A percentile compares a stretch with the other conserved stretches of the same genome.
These are phyloP conservation scores for Suhomyces canberraensis DNA, from an alignment of 805 yeast species.

Conservation along the genomic window DNA sequence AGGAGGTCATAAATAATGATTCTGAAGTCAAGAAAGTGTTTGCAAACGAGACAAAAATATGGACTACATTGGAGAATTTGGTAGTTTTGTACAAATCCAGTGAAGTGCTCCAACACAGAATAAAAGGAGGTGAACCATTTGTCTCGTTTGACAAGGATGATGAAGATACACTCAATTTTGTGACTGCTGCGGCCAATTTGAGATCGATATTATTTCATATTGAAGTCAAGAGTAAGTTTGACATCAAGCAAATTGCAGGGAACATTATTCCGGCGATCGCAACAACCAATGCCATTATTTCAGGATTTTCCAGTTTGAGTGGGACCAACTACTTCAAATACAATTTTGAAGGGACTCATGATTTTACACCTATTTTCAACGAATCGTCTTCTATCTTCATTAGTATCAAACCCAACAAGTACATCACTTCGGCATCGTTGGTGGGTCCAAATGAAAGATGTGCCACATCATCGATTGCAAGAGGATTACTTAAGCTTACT, in stretches of 20 bases:
- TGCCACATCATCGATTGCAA: constrained; percentile 51
- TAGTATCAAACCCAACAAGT: constrained; percentile 51
- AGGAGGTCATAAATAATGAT: constrained; percentile 13
- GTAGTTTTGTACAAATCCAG: constrained; percentile 53
- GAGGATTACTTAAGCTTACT: constrained; percentile 47
- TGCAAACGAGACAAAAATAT: constrained; percentile 41
- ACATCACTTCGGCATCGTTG: constrained; percentile 61
- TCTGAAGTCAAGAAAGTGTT: constrained; percentile 13
- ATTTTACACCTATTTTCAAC: constrained; percentile 22
- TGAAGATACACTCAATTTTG: constrained; percentile 84
- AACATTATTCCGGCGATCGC: constrained; percentile 98
- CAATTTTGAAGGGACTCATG: constrained; percentile 13
- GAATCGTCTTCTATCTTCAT: constrained; percentile 34
- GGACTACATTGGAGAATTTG: constrained; percentile 65
- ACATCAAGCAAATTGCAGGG: constrained; percentile 92
- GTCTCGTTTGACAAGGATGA: constrained; percentile 92
- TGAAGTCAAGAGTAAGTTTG: constrained; percentile 72
- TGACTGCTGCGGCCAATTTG: constrained; percentile 78
- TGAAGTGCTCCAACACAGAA: constrained; percentile 48
- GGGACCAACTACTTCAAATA: constrained; percentile 53
- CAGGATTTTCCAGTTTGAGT: constrained; percentile 80
- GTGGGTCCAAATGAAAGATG: constrained; percentile 69
- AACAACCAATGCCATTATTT: constrained; percentile 92
- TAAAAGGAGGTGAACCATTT: constrained; percentile 29
- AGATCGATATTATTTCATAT: constrained; percentile 70